Conservation (phyloP, 2,329 filamentous ascomycete species). For the Neurospora crassa region DNA sequence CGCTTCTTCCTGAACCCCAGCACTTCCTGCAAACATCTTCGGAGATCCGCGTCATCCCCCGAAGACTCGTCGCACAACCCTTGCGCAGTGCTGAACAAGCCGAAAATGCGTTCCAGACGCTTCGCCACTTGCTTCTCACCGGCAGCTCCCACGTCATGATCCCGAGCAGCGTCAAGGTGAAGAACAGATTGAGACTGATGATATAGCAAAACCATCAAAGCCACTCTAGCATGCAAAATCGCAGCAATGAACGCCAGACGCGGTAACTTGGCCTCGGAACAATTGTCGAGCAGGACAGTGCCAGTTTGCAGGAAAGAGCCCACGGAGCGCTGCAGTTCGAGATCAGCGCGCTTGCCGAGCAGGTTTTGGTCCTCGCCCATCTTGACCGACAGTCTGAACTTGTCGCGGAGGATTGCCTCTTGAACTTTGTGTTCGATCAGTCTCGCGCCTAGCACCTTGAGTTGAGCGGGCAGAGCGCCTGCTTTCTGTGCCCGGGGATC, state of each 20-base stretch:
- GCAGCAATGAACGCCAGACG: conserved; percentile 27
- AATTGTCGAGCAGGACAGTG: neutral
- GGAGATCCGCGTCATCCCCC: neutral
- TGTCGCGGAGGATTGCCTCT: conserved; percentile 17
- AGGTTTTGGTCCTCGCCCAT: neutral
- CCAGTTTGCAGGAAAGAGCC: neutral
- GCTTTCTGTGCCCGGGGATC: too few relatives aligned
- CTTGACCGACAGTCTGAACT: conserved; percentile 6
- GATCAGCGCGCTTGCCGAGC: neutral
- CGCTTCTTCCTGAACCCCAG: neutral
- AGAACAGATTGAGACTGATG: neutral
- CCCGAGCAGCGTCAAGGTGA: too few relatives aligned
- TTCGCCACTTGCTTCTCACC: neutral
- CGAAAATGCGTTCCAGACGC: neutral
- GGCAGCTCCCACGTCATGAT: too few relatives aligned
- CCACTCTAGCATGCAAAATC: conserved; percentile 24
- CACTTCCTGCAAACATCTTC: neutral
- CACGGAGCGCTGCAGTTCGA: neutral
- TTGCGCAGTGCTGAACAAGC: neutral
- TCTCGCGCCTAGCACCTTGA: conserved; percentile 17
- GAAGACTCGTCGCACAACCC: neutral
- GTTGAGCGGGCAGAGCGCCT: neutral
- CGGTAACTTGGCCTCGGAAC: conserved; percentile 22
- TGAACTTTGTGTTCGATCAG: conserved; percentile 22
- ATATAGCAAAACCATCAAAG: neutral